Percentiles rank a stretch among this genome's conserved stretches.
Evolutionary conservation across 2,329 filamentous ascomycete genomes (phyloP).

Genomic region (Fusarium sp.): DNA sequence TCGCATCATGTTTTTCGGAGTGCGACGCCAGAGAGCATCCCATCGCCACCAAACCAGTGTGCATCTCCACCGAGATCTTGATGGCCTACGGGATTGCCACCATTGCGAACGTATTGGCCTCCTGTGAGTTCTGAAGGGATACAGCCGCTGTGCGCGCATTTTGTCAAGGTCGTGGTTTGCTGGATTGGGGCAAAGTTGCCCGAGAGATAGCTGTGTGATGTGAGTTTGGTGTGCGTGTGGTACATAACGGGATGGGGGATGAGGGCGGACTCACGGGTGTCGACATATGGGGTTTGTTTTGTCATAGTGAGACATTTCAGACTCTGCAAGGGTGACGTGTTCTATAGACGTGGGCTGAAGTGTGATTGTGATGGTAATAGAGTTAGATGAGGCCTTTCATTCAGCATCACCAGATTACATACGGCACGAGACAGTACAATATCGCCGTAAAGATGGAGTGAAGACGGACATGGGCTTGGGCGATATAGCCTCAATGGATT

Average conservation of each 20-base stretch:
- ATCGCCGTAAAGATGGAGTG: no score
- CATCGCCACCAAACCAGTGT: constrained; percentile 80
- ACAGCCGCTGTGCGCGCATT: constrained; percentile 64
- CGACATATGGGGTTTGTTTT: not conserved
- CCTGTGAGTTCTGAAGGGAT: constrained; percentile 73
- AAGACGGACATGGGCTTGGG: not conserved
- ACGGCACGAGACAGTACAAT: not conserved
- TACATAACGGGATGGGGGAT: not conserved
- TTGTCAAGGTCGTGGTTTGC: constrained; percentile 62
- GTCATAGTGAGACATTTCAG: not conserved
- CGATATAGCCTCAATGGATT: not conserved
- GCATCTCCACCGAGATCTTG: constrained; percentile 67
- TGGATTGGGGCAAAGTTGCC: constrained; percentile 77
- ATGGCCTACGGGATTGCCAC: constrained; percentile 72
- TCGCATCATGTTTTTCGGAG: constrained; percentile 54
- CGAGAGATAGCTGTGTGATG: constrained; percentile 60
- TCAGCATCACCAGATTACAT: not conserved
- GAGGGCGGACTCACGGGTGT: constrained; percentile 21
- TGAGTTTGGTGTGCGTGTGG: constrained; percentile 47
- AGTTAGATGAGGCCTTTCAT: not conserved
- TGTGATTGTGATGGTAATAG: no score
- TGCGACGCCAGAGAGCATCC: constrained; percentile 74
- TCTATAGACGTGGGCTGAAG: not conserved
- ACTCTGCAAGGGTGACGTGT: not conserved
- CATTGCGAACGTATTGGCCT: constrained; percentile 77